Evolutionary conservation across 2,329 filamentous ascomycete genomes (phyloP).

Genomic region (Ascochyta clinopodiicola): DNA sequence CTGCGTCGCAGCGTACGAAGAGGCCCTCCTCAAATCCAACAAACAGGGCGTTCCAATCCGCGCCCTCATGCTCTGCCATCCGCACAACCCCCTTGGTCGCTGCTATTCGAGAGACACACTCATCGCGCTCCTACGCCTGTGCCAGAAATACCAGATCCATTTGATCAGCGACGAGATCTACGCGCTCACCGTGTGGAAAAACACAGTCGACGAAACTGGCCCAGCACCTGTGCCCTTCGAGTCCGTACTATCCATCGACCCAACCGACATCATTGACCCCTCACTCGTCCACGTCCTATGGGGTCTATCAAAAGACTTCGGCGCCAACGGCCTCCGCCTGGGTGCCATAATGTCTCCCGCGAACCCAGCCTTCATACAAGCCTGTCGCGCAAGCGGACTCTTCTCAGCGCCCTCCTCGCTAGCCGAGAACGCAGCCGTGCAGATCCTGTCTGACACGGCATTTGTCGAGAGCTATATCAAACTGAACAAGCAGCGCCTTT

Average conservation of each 20-base stretch:
- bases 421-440: constrained; percentile 8
- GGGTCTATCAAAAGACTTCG: constrained; percentile 56
- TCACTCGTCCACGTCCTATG: constrained; percentile 59
- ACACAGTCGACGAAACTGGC: constrained; percentile 46
- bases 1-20: constrained; percentile 56
- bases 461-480: constrained; percentile 47
- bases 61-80: constrained; percentile 59
- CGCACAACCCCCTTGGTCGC: constrained; percentile 57
- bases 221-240: constrained; percentile 21
- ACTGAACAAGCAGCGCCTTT: constrained; percentile 47
- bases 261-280: constrained; percentile 55
- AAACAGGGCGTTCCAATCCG: constrained; percentile 51
- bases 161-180: constrained; percentile 67
- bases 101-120: constrained; percentile 50
- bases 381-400: constrained; percentile 10
- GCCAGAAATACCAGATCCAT: constrained; percentile 59
- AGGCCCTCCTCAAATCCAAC: constrained; percentile 48
- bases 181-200: constrained; percentile 57
- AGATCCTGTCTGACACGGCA: background rate
- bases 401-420: constrained; percentile 20
- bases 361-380: constrained; percentile 44
- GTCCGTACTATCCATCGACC: constrained; percentile 23
- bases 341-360: constrained; percentile 18
- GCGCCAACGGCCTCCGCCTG: constrained; percentile 56
- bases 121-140: constrained; percentile 56